Evolutionary conservation across 495 filamentous ascomycete species (phyloP), one percentile per base, ranked within the genome.

Genomic region (Cudoniella acicularis): DNA sequence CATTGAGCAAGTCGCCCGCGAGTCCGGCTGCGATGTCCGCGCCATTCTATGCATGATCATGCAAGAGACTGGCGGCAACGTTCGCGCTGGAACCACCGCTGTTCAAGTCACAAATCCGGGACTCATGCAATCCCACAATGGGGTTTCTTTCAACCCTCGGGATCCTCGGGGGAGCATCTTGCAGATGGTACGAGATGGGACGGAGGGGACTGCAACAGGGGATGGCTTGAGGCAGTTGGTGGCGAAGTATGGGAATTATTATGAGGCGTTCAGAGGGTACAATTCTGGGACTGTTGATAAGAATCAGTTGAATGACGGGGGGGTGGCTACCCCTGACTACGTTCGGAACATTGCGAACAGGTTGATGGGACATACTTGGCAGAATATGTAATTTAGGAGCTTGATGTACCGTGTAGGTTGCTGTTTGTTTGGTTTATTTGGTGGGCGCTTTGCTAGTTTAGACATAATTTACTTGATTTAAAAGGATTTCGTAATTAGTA

Each of bases 41-140:
- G 68, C 75, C 63, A 76, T 76, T 63, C 65, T 76, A 45, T 65
- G 58, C 56, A 73, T 75, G 57, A 75, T 76, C 64, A 74, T 77
- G 70, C 73, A 77, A 58, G 75, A 77, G 63, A 67, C 62, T 61
- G 69, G 65, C 55, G 75, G 75, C 47, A 61, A 74, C 56, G 72
- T 76, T 16, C 67, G 71, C 23, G 73, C 74, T 9, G 25, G 41
- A 2, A 71, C 64, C 43, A 76, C 75, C 11, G 43, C 11, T 50
- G 68, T 66, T 63, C 17, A 21, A 18, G 71, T 72, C 56, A 65
- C 66, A n/a, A 65, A 71, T 59, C 16, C 17, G 3, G 60, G 60
- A 16, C 25, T 63, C 3, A 63, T 63, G 60, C 56, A 57, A 27
- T 51, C 52, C 0, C 59, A 17, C 41, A 46, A 62, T 17, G 54